Conservation (phyloP, 2,329 filamentous ascomycete genomes). For the Colletotrichum lupini region DNA sequence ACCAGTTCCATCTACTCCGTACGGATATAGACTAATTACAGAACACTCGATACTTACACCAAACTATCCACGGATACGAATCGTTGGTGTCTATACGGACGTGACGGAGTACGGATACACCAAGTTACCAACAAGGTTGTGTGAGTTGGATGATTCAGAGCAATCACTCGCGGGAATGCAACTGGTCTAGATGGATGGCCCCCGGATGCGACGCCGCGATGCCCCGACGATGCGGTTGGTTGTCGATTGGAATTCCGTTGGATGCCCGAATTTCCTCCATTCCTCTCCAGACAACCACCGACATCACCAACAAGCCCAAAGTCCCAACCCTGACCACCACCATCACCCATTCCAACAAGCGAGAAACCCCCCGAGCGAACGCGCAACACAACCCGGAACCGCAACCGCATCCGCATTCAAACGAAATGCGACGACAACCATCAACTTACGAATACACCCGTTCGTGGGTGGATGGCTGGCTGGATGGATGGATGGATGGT, state of each 20-base stretch:
- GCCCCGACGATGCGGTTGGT: neutral
- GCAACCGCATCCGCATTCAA: neutral
- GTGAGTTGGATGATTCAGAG: constrained; percentile 26
- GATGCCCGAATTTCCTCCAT: constrained; percentile 29
- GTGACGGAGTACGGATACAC: neutral
- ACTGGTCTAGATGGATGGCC: constrained; percentile 25
- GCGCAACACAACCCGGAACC: neutral
- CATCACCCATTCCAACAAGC: neutral
- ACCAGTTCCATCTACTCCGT: neutral
- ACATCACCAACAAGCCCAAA: constrained; percentile 12
- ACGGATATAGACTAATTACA: neutral
- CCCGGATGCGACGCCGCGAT: constrained; percentile 28
- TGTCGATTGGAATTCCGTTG: constrained; percentile 20
- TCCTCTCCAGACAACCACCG: constrained; percentile 25
- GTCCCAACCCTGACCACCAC: neutral
- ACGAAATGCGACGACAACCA: constrained; percentile 12
- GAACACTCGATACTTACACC: neutral
- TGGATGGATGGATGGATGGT: neutral
- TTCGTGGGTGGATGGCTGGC: neutral
- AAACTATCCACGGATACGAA: neutral
- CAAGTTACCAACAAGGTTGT: constrained; percentile 4
- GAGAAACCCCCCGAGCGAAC: neutral
- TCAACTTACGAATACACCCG: constrained; percentile 11
- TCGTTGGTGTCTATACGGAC: neutral
- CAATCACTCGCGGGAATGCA: constrained; percentile 27